Base-by-base conservation (phyloP, 148 eudicot genomes). In the Oxyria digyna region DNA sequence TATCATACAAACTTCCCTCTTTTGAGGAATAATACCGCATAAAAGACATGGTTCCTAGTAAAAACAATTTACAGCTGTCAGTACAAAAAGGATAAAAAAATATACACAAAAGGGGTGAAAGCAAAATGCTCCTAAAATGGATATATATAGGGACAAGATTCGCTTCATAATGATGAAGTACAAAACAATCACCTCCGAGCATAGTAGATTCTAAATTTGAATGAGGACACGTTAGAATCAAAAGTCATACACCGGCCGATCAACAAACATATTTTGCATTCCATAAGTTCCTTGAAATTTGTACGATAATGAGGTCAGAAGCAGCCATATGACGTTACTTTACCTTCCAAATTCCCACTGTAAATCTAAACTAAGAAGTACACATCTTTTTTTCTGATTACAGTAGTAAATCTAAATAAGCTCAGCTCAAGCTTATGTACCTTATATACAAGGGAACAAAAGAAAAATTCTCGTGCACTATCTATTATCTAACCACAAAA, bases 11-110 rank as follows among this genome's bases (percentile, higher is more conserved):
- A 43, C 82, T 81, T 45, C 84, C 89, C 63, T 77, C 87, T 74
- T 83, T 87, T 21, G 85, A 23, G 64, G 57, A 81, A 72, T 81
- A 78, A 73, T 75, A 64, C 66, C 77, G 85, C 37, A 79, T 76
- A 49, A 72, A 80, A 62, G 91, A 74, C 97, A 91, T 91, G 52
- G 23, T 83, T 82, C 72, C 89, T 82, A 82, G 38, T 9, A 62
- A 49, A 73, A 11, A 13, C 27, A 40, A 3, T 32, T 18, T 9
- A 20, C 52, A 41, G 50, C 32, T 10, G 11, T 50, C 52, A 43
- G 18, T 17, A 14, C 4, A 38, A n/a, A 20, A 20, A 66, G n/a
- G 17, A 32, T 1, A 66, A 41, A 14, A 20, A 42, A 21, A 41
- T n/a, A n/a, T n/a, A 20, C 17, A 21, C 32, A 67, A 67, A 13